Base-by-base conservation (phyloP, 306 rosid species). In the Cucumis hystrix region DNA sequence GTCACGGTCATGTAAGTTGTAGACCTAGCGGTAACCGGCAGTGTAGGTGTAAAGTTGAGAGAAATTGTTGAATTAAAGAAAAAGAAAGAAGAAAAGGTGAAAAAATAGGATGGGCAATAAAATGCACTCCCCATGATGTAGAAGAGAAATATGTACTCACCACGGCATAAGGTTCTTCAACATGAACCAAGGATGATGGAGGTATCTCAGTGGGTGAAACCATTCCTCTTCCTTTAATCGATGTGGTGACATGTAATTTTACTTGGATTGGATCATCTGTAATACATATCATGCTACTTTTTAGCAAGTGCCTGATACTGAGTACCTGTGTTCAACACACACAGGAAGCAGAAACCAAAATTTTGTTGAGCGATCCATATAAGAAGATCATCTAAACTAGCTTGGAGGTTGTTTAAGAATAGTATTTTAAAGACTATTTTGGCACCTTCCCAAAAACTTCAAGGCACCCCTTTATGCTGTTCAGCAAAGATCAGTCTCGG, bases 141-240 rank as follows among this genome's bases (percentile, higher is more conserved):
- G 43, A 47, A 72, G 61, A 72, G 23, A 72, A 72, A 16, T 28
- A 71, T 72, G 60, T 72, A 54, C 88, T 77, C 85, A 93, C 97
- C 91, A 79, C 71, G 30, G 93, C 96, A 82, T 86, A 89, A 69
- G 97, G 97, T 78, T 88, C 91, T 89, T 93, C 98, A 4, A 72
- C 67, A 82, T 93, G 93, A 68, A 91, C 86, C 86, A 89, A 86
- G 82, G 93, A 89, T 49, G 89, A 86, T 67, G 86, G 86, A 69
- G 80, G 85, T 85, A 91, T 83, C 82, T 85, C 88, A 82, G 84
- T 65, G 6, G 82, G 74, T 3, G 97, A 85, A 61, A 79, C 85
- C 91, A 88, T 85, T 69, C 93, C 90, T 83, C 89, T 84, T 79
- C 91, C 98, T 84, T 87, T 93, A 83, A 79, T 82, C 23, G 87